Evolutionary conservation across 108 stramenopile genomes (phyloP).

Genomic region (Cyclotella baltica): DNA sequence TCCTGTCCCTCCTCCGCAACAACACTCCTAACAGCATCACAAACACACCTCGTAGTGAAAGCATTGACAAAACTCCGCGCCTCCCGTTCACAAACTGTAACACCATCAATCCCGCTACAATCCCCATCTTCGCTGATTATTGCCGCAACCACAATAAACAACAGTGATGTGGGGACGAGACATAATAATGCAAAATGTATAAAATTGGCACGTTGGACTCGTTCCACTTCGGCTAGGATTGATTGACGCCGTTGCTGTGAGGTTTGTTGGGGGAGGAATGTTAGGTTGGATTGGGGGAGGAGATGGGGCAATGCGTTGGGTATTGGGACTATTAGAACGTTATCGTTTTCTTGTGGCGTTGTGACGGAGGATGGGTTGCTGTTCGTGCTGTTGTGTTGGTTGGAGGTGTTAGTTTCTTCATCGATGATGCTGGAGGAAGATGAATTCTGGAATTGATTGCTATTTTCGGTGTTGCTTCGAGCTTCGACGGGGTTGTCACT

Average conservation of each 20-base stretch:
- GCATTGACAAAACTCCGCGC: constrained; percentile 84
- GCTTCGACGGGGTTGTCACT: background rate
- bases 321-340: constrained; percentile 45
- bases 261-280: constrained; percentile 14
- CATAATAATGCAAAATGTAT: constrained; percentile 83
- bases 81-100: constrained; percentile 69
- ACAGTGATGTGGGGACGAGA: constrained; percentile 77
- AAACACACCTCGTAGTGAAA: constrained; percentile 87
- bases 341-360: constrained; percentile 14
- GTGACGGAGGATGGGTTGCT: background rate
- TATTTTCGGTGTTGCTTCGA: background rate
- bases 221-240: constrained; percentile 53
- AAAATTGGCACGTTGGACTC: constrained; percentile 81
- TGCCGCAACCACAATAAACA: constrained; percentile 79
- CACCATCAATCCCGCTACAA: constrained; percentile 47
- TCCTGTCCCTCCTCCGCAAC: background rate
- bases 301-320: constrained; percentile 6
- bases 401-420: background rate
- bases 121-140: constrained; percentile 74
- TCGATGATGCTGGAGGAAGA: background rate
- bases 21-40: constrained; percentile 70
- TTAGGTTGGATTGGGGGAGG: background rate
- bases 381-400: background rate
- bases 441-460: background rate
- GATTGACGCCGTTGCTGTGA: constrained; percentile 28